These are phyloP conservation scores for Cordyceps cateniannulata DNA, from an alignment of 2,329 filamentous ascomycete genomes.

Conservation along the genomic window DNA sequence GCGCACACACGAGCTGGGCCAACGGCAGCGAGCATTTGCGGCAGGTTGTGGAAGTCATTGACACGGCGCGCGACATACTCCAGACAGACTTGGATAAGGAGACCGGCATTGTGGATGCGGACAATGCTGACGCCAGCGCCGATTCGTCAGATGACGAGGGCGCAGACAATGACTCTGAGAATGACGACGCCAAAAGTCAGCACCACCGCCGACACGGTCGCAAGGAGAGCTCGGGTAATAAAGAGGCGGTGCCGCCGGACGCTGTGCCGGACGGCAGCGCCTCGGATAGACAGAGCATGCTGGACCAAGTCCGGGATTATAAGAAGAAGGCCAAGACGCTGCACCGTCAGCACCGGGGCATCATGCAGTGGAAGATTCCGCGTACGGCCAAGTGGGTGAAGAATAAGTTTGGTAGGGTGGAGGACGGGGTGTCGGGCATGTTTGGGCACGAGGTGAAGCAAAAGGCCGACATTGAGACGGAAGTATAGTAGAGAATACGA, in stretches of 20 bases:
- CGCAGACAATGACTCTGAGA: conserved; percentile 8
- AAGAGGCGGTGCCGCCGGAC: conserved; percentile 14
- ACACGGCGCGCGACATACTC: conserved; percentile 31
- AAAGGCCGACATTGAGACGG: conserved; percentile 58
- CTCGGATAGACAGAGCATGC: conserved; percentile 36
- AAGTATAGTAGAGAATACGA: conserved; percentile 42
- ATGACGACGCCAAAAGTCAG: conserved; percentile 6
- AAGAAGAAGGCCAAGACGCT: conserved; percentile 51
- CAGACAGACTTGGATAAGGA: conserved; percentile 27
- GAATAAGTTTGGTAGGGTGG: conserved; percentile 49
- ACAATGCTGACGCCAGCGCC: conserved; percentile 22
- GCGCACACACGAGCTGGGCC: conserved; percentile 30
- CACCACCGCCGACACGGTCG: neutral
- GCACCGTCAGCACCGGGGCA: conserved; percentile 58
- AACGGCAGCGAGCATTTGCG: conserved; percentile 27
- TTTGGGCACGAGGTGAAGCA: conserved; percentile 51
- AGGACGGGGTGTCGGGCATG: conserved; percentile 49
- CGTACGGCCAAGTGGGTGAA: conserved; percentile 44
- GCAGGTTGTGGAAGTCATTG: conserved; percentile 42
- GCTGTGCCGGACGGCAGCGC: conserved; percentile 27
- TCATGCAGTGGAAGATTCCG: conserved; percentile 65
- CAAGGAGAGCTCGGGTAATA: conserved; percentile 18
- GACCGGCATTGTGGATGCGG: conserved; percentile 28
- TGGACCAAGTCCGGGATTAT: conserved; percentile 52
- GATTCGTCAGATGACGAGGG: conserved; percentile 20